Base-by-base conservation (phyloP, 306 rosid genomes). In the Corylus heterophylla region DNA sequence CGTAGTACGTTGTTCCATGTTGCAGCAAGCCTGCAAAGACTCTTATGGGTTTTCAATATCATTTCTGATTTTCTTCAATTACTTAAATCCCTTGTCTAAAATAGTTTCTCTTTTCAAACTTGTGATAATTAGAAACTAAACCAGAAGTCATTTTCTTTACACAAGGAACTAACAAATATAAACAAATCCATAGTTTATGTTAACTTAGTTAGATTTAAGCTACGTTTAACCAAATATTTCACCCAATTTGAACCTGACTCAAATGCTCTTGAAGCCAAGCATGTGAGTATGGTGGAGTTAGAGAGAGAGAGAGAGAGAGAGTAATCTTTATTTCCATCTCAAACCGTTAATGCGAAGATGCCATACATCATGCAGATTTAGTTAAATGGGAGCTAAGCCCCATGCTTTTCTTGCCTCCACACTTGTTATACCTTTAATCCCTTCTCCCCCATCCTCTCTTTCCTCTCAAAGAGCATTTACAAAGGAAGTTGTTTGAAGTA, bases 321-420 rank as follows among this genome's bases (percentile, higher is more conserved):
- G 55, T 77, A 20, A 69, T 84, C 67, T 85, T 83, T 79, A 79
- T 80, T 77, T 54, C 74, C 80, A 50, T 73, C 69, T 37, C 59
- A 81, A 71, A 52, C 29, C 52, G 82, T 85, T 80, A 61, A 75
- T 81, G 79, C 71, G 75, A 83, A 77, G 80, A 73, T 75, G 74
- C 47, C 73, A 82, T 76, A 74, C 63, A 81, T 88, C 95, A 86
- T 88, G 88, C 89, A 89, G 81, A 89, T 82, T 74, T 80, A 82
- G 91, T 87, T 92, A 83, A 85, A 86, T 83, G 82, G 78, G 79
- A 85, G 85, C 82, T 42, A 82, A 70, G 54, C 51, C 76, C 39
- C 96, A 91, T 83, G 87, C 97, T 85, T 92, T 87, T 85, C 87
- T 77, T 90, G 97, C 95, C 83, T 94, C 82, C 85, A 83, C 79